Base-by-base conservation (phyloP, 345 rosid genomes). In the Populus euphratica region DNA sequence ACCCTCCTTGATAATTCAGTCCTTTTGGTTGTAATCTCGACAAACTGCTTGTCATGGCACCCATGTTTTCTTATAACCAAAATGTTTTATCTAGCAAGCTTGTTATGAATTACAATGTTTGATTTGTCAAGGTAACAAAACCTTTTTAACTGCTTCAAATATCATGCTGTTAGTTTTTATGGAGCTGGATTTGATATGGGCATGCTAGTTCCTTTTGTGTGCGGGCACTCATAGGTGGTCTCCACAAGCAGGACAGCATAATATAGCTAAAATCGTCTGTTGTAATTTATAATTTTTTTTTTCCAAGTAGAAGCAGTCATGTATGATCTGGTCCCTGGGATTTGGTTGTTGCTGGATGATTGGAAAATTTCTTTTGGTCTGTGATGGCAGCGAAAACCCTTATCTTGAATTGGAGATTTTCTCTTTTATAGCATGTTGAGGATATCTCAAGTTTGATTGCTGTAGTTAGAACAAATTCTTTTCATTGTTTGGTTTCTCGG, bases 61-160 rank as follows among this genome's bases (percentile, higher is more conserved):
- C 43, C 23, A 1, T 74, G 70, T 49, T 17, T 50, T 74, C 38
- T 17, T 9, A 39, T 66, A 23, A 59, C 69, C 73, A 67, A 54
- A 72, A 27, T 79, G 73, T 35, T 20, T 41, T 78, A 74, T 52
- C 16, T 38, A 67, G 54, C n/a, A 62, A n/a, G 68, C 66, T 68
- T 67, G 61, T 25, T 63, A 23, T 27, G 12, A 39, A 6, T 41
- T 18, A 56, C 21, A 9, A 5, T 68, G 41, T 54, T 10, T 23
- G 23, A 25, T 3, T 33, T 27, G 14, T 56, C 59, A n/a, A 35
- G 49, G 38, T 68, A 5, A 39, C 7, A n/a, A 67, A 69, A 21
- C 61, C 50, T 3, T 41, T 14, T 38, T 74, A 27, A 4, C 23
- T 73, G 76, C 54, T 64, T 25, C 17, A 59, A 10, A 21, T 36